Evolutionary conservation across 768 basidiomycete genomes (phyloP).

Genomic region (Cyclocybe cylindracea): DNA sequence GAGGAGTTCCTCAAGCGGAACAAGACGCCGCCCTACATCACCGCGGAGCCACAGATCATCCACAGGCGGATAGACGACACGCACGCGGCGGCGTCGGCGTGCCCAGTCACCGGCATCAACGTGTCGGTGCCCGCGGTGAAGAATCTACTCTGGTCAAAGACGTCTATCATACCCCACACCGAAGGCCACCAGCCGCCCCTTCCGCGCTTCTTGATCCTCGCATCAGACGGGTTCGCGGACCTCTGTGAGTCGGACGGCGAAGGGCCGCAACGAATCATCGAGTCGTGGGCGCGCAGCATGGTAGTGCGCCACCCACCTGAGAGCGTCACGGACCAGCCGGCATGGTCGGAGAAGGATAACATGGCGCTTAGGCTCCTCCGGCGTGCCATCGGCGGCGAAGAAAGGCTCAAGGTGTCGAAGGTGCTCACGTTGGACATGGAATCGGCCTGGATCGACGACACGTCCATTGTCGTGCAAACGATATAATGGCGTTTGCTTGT

Average conservation of each 20-base stretch:
- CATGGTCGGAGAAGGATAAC: constrained; percentile 34
- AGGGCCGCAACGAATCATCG: constrained; percentile 45
- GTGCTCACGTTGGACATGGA: constrained; percentile 67
- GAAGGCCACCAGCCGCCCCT: constrained; percentile 9
- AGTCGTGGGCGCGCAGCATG: constrained; percentile 53
- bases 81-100: not conserved
- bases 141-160: constrained; percentile 12
- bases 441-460: constrained; percentile 68
- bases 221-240: constrained; percentile 70
- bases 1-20: constrained; percentile 68
- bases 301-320: constrained; percentile 26
- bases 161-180: constrained; percentile 6
- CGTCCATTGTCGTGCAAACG: constrained; percentile 63
- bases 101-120: not conserved
- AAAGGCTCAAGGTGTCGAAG: constrained; percentile 51
- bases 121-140: not conserved
- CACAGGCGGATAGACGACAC: constrained; percentile 47
- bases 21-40: constrained; percentile 66
- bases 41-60: constrained; percentile 61
- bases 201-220: constrained; percentile 58
- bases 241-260: constrained; percentile 44
- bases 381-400: constrained; percentile 58
- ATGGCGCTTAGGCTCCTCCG: constrained; percentile 61
- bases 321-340: constrained; percentile 20
- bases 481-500: constrained; percentile 34